A percentile compares a stretch with the other conserved stretches of the same genome.
Conservation (phyloP, 129 eudicot species). For the Kitagawia praeruptora region DNA sequence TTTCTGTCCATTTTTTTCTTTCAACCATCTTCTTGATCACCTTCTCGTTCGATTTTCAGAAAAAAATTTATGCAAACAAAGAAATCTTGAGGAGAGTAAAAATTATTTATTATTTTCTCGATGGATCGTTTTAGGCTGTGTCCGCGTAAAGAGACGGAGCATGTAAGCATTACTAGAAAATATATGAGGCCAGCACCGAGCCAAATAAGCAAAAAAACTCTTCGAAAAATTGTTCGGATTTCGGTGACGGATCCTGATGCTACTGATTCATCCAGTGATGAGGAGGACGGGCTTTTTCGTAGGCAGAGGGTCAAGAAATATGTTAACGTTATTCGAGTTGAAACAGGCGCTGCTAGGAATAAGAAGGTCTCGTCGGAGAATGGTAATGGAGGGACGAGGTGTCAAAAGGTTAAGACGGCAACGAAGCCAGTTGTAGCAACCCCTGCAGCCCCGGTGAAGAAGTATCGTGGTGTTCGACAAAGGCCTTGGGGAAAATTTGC, state of each 20-base stretch:
- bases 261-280: conserved; percentile 87
- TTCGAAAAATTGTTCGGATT: conserved; percentile 40
- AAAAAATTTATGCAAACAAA: no score
- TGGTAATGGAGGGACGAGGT: neutral
- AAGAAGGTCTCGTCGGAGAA: conserved; percentile 14
- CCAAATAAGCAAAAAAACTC: neutral
- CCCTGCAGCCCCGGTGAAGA: conserved; percentile 30
- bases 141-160: conserved; percentile 72
- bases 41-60: no score
- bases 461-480: conserved; percentile 80
- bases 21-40: conserved; percentile 39
- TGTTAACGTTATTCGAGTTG: conserved; percentile 42
- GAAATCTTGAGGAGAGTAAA: neutral
- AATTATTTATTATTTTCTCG: neutral
- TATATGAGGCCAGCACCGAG: conserved; percentile 15
- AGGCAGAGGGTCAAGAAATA: conserved; percentile 55
- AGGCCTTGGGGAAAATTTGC: conserved; percentile 99
- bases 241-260: conserved; percentile 79
- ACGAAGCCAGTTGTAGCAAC: conserved; percentile 4
- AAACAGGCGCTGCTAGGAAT: conserved; percentile 14
- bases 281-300: conserved; percentile 39
- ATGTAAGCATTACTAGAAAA: conserved; percentile 40
- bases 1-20: conserved; percentile 5
- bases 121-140: conserved; percentile 50
- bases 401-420: conserved; percentile 19